Conservation (phyloP, 768 basidiomycete genomes). For the Hericium erinaceus region DNA sequence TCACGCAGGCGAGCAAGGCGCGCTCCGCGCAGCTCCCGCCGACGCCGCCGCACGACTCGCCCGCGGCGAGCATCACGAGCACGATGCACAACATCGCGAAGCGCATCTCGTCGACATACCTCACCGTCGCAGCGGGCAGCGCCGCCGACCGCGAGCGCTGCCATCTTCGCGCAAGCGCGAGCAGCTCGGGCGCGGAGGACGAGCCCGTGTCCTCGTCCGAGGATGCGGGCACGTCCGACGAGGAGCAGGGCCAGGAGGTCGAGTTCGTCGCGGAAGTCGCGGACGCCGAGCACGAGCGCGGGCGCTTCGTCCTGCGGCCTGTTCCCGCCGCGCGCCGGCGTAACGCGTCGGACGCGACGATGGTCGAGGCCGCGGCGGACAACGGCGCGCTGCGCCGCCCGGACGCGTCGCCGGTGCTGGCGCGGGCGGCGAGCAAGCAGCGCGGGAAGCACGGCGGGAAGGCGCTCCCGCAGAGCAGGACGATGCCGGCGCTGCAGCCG, state of each 20-base stretch:
- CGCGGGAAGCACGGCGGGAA: neutral
- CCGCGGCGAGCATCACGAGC: slow-evolving; percentile 28
- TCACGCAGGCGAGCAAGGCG: slow-evolving; percentile 43
- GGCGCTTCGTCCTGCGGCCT: slow-evolving; percentile 35
- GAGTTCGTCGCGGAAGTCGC: neutral
- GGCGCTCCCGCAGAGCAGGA: slow-evolving; percentile 16
- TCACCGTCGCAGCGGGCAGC: slow-evolving; percentile 17
- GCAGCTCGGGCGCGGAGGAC: slow-evolving; percentile 6
- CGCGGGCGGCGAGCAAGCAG: neutral
- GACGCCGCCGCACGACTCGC: slow-evolving; percentile 30
- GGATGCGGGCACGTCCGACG: slow-evolving; percentile 27
- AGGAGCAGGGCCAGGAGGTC: slow-evolving; percentile 24
- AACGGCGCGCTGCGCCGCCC: neutral
- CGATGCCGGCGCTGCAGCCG: slow-evolving; percentile 16
- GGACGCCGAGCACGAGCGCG: slow-evolving; percentile 9
- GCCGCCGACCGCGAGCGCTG: neutral
- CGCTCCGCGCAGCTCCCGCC: slow-evolving; percentile 38
- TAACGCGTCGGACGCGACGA: slow-evolving; percentile 12
- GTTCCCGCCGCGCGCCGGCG: slow-evolving; percentile 25
- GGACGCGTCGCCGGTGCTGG: slow-evolving; percentile 1
- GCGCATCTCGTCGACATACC: slow-evolving; percentile 37
- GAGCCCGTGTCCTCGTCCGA: slow-evolving; percentile 8
- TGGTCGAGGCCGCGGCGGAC: slow-evolving; percentile 2
- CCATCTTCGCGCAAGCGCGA: slow-evolving; percentile 2
- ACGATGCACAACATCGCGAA: slow-evolving; percentile 53